A percentile compares a stretch with the other conserved stretches of the same genome.
Conservation (phyloP, 1,284 basidiomycete genomes). For the Heterobasidion annosum region DNA sequence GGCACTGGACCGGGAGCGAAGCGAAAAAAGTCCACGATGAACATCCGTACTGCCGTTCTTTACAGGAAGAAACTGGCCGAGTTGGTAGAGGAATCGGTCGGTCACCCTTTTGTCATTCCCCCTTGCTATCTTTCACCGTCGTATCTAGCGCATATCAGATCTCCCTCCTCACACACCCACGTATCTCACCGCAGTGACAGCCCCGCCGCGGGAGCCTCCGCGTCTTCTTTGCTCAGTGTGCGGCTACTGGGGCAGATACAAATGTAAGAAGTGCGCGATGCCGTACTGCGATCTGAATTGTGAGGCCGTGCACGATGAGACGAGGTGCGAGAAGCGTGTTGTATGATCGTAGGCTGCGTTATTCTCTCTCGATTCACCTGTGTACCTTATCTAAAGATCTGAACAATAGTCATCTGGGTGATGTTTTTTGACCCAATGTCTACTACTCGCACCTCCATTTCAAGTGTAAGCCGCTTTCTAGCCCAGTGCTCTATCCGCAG, state of each 20-base stretch:
- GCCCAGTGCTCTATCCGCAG: too few relatives aligned
- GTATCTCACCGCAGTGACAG: constrained; percentile 48
- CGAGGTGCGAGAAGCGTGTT: constrained; percentile 49
- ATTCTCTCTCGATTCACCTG: background rate
- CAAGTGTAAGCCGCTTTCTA: too few relatives aligned
- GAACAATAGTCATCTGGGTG: too few relatives aligned
- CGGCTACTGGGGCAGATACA: constrained; percentile 60
- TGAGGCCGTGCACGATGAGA: constrained; percentile 48
- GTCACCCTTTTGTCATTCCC: constrained; percentile 16
- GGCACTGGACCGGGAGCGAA: constrained; percentile 33
- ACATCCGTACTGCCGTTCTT: constrained; percentile 65
- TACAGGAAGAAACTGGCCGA: constrained; percentile 70
- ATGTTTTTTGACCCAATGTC: too few relatives aligned
- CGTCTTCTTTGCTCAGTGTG: constrained; percentile 58
- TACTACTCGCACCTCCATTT: too few relatives aligned
- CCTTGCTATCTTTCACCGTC: background rate
- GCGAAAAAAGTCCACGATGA: constrained; percentile 76
- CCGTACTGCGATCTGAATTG: constrained; percentile 52
- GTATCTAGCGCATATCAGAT: constrained; percentile 44
- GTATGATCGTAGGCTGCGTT: constrained; percentile 19
- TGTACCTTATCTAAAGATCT: too few relatives aligned
- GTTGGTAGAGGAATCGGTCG: constrained; percentile 71
- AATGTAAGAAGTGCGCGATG: constrained; percentile 49
- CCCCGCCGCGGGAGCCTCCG: constrained; percentile 37
- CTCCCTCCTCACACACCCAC: constrained; percentile 42